Evolutionary conservation across 2,329 filamentous ascomycete species (phyloP).

Genomic region (Daldinia sp.): DNA sequence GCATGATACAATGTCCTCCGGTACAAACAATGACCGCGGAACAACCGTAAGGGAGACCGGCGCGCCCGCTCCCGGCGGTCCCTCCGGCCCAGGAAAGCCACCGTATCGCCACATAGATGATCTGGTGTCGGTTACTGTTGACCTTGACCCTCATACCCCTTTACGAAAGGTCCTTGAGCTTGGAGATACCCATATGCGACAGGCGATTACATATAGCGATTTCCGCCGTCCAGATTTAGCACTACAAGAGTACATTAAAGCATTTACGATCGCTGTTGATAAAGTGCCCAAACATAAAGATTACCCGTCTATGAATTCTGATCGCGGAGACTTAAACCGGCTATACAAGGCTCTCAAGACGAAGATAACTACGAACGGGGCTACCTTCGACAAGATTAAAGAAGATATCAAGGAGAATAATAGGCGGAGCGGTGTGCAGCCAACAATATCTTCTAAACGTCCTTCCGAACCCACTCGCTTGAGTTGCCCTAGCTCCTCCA

Average conservation of each 20-base stretch:
- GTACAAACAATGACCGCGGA: constrained; percentile 28
- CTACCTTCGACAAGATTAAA: constrained; percentile 68
- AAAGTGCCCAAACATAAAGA: constrained; percentile 81
- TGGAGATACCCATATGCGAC: constrained; percentile 66
- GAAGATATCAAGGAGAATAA: constrained; percentile 76
- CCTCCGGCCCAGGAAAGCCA: constrained; percentile 47
- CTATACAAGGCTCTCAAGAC: constrained; percentile 64
- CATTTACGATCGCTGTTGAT: constrained; percentile 82
- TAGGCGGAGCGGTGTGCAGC: constrained; percentile 68
- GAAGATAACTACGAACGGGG: constrained; percentile 62
- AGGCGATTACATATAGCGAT: constrained; percentile 71
- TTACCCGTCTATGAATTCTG: constrained; percentile 72
- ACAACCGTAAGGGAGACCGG: constrained; percentile 12
- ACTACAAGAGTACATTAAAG: constrained; percentile 85
- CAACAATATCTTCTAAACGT: constrained; percentile 48
- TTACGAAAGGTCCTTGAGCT: constrained; percentile 66
- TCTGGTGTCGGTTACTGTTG: constrained; percentile 59
- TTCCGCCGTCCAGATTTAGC: constrained; percentile 79
- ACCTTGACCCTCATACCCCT: constrained; percentile 63
- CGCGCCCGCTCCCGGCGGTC: constrained; percentile 27
- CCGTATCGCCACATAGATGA: constrained; percentile 67
- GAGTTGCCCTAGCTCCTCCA: constrained; percentile 42
- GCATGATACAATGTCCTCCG: constrained; percentile 38
- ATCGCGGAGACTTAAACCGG: constrained; percentile 62
- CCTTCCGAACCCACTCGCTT: constrained; percentile 22